phyloP scores from a whole-genome alignment of 768 basidiomycete genomes.

The Macrolepiota albuminosa region DNA sequence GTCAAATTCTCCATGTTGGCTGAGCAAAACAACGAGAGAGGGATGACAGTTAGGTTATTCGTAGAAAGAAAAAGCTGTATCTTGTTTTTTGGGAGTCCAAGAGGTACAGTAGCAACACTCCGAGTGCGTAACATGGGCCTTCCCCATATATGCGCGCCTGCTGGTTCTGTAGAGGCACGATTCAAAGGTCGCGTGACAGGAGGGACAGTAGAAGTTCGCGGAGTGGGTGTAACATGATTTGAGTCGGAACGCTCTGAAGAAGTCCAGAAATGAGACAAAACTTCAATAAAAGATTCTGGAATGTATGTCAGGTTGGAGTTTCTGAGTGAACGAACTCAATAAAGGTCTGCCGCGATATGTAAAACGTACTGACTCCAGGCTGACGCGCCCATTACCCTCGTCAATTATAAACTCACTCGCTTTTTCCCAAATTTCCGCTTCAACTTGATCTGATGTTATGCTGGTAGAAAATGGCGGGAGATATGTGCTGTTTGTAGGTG shows the following conservation, averaged over 20 bases:
- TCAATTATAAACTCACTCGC: conserved; percentile 41
- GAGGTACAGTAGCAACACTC: conserved; percentile 24
- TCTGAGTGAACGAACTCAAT: conserved; percentile 22
- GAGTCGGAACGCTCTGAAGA: conserved; percentile 31
- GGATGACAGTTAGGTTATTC: conserved; percentile 52
- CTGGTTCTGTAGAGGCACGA: conserved; percentile 33
- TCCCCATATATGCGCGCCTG: conserved; percentile 11
- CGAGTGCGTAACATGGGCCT: conserved; percentile 21
- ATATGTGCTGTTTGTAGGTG: background rate
- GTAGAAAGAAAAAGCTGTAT: conserved; percentile 54
- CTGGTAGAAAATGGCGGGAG: background rate
- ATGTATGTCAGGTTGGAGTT: conserved; percentile 41
- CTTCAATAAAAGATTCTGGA: conserved; percentile 41
- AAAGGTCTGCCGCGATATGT: background rate
- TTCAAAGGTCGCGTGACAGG: conserved; percentile 20
- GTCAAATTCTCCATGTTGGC: conserved; percentile 45
- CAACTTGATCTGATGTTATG: conserved; percentile 24
- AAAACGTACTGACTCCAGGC: conserved; percentile 43
- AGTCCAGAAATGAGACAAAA: conserved; percentile 43
- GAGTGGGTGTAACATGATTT: conserved; percentile 7
- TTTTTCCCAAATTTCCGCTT: conserved; percentile 43
- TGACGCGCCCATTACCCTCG: conserved; percentile 42
- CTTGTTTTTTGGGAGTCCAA: conserved; percentile 41
- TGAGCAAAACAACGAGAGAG: conserved; percentile 45
- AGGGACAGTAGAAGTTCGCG: background rate